Percentiles rank a stretch among this genome's conserved stretches.
Conservation (phyloP, 805 yeast species). For the Ogataea ganodermae region DNA sequence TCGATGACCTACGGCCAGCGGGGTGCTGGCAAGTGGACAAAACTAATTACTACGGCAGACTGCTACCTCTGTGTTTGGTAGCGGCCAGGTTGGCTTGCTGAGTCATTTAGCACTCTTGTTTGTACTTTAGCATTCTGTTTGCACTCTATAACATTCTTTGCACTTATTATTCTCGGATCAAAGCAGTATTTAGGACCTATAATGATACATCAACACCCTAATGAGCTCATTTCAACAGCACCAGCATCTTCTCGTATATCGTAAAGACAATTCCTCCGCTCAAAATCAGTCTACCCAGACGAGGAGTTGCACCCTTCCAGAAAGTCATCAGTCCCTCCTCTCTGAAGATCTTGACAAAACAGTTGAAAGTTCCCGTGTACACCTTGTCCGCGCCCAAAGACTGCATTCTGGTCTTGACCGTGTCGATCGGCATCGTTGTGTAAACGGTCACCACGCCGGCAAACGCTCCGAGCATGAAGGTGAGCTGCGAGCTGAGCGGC, state of each 20-base stretch:
- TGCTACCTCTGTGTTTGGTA: too few relatives aligned
- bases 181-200: too few relatives aligned
- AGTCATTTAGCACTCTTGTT: too few relatives aligned
- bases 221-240: conserved; percentile 42
- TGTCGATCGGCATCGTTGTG: conserved; percentile 93
- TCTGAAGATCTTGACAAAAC: conserved; percentile 75
- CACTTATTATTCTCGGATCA: too few relatives aligned
- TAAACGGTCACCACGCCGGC: conserved; percentile 91
- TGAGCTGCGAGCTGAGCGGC: conserved; percentile 75
- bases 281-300: conserved; percentile 86
- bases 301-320: conserved; percentile 98
- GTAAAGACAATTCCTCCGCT: conserved; percentile 98
- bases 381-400: conserved; percentile 73
- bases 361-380: conserved; percentile 76
- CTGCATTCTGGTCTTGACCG: conserved; percentile 97
- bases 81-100: too few relatives aligned
- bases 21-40: too few relatives aligned
- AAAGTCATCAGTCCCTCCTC: conserved; percentile 89
- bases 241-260: conserved; percentile 87
- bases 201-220: too few relatives aligned
- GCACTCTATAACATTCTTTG: too few relatives aligned
- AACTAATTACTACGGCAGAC: too few relatives aligned
- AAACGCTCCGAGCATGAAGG: conserved; percentile 87
- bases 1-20: too few relatives aligned
- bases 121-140: too few relatives aligned